These are phyloP conservation scores for Chrysochromulina parva DNA, from an alignment of 78 protist species.

Conservation along the genomic window DNA sequence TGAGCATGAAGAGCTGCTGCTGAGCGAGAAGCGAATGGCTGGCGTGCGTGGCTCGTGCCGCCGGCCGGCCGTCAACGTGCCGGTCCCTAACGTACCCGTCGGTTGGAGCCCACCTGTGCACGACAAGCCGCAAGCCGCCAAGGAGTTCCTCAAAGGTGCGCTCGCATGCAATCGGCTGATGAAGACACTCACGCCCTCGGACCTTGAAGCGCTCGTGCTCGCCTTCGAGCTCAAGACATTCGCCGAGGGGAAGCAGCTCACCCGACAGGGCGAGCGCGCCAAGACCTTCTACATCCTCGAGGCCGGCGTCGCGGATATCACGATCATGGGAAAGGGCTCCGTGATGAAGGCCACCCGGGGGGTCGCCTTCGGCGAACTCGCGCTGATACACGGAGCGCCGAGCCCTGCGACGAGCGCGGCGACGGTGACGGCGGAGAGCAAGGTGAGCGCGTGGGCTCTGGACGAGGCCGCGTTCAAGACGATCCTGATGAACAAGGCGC, in stretches of 20 bases:
- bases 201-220: not conserved
- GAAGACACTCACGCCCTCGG: not conserved
- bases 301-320: not conserved
- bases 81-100: not conserved
- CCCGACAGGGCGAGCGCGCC: conserved; percentile 36
- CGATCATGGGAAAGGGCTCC: not conserved
- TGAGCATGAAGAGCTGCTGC: not conserved
- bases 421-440: not conserved
- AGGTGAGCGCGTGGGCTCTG: not conserved
- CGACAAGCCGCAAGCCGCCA: not conserved
- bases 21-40: not conserved
- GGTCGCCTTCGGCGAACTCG: conserved; percentile 57
- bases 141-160: not conserved
- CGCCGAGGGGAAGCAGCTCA: not conserved
- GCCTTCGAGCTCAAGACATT: not conserved
- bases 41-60: not conserved
- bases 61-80: not conserved
- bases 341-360: not conserved
- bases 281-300: conserved; percentile 40
- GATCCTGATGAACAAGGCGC: conserved; percentile 44
- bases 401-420: conserved; percentile 42
- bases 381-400: conserved; percentile 46
- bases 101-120: not conserved
- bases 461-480: conserved; percentile 12
- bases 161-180: not conserved